Evolutionary conservation across 2,329 filamentous ascomycete species (phyloP).

Genomic region (Colletotrichum tabaci): DNA sequence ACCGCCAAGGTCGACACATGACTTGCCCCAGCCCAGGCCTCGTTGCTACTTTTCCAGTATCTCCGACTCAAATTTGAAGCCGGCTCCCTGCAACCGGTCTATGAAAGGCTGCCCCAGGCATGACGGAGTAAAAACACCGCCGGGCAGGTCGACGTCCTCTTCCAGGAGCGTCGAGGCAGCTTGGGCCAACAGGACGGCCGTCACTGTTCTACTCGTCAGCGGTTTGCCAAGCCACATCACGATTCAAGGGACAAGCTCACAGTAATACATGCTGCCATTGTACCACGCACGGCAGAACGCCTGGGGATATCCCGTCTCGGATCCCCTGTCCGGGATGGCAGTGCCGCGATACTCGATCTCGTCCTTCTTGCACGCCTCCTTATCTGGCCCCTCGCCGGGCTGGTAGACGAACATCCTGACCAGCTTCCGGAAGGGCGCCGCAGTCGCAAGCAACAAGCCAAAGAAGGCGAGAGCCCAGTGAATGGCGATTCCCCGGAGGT

Average conservation of each 20-base stretch:
- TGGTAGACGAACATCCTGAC: conserved; percentile 61
- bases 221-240: background rate
- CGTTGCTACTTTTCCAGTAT: conserved; percentile 51
- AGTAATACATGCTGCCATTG: conserved; percentile 75
- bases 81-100: conserved; percentile 72
- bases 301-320: conserved; percentile 56
- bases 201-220: conserved; percentile 64
- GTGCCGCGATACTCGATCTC: conserved; percentile 75
- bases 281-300: conserved; percentile 70
- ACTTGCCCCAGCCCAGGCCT: background rate
- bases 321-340: conserved; percentile 72
- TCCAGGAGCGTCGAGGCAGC: conserved; percentile 77
- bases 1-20: conserved; percentile 32
- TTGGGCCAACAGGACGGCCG: conserved; percentile 74
- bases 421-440: conserved; percentile 62
- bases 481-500: conserved; percentile 63
- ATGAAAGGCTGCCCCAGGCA: conserved; percentile 78
- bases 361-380: conserved; percentile 70
- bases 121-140: conserved; percentile 81
- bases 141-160: conserved; percentile 72
- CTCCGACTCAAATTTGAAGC: conserved; percentile 74
- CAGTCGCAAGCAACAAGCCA: conserved; percentile 59
- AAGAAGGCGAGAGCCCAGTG: conserved; percentile 65
- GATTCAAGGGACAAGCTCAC: conserved; percentile 58
- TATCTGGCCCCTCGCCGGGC: conserved; percentile 69